A percentile compares a stretch with the other conserved stretches of the same genome.
phyloP scores from a whole-genome alignment of 225 moss, liverwort and hornwort species.

The Polytrichum formosum region DNA sequence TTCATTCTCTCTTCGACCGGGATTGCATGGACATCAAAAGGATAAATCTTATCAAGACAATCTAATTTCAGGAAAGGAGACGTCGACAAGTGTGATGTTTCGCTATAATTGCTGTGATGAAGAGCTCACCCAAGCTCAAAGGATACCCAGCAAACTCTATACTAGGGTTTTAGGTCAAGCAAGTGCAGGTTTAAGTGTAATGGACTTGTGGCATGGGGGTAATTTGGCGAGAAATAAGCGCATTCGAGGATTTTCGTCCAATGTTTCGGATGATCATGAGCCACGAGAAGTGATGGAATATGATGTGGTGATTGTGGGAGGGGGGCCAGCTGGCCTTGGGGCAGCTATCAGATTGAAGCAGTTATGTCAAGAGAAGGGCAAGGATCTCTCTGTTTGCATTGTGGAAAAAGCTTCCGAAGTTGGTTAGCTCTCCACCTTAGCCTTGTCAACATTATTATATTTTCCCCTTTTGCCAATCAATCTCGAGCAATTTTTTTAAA shows the following conservation, averaged over 20 bases:
- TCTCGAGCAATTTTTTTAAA: no score
- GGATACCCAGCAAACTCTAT: neutral
- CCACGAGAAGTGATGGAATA: constrained; percentile 75
- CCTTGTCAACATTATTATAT: neutral
- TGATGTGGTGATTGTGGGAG: constrained; percentile 87
- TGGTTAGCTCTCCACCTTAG: constrained; percentile 36
- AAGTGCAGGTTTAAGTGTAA: neutral
- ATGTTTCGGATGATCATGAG: constrained; percentile 23
- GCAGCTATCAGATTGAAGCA: constrained; percentile 83
- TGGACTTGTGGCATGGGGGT: neutral
- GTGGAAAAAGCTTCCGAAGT: constrained; percentile 86
- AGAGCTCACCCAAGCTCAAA: neutral
- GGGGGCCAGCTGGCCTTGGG: constrained; percentile 75
- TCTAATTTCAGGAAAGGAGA: neutral
- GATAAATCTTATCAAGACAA: neutral
- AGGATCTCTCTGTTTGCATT: constrained; percentile 66
- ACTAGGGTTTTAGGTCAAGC: constrained; percentile 12
- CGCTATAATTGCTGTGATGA: neutral
- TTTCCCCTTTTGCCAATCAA: no score
- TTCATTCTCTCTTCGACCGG: neutral
- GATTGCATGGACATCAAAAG: neutral
- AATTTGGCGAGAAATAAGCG: constrained; percentile 3
- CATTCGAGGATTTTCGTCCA: constrained; percentile 27
- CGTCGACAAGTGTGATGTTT: neutral
- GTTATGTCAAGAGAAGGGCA: constrained; percentile 59